Evolutionary conservation across 192 early-diverging fungal genomes (phyloP).

Genomic region (Linnemannia zychae): DNA sequence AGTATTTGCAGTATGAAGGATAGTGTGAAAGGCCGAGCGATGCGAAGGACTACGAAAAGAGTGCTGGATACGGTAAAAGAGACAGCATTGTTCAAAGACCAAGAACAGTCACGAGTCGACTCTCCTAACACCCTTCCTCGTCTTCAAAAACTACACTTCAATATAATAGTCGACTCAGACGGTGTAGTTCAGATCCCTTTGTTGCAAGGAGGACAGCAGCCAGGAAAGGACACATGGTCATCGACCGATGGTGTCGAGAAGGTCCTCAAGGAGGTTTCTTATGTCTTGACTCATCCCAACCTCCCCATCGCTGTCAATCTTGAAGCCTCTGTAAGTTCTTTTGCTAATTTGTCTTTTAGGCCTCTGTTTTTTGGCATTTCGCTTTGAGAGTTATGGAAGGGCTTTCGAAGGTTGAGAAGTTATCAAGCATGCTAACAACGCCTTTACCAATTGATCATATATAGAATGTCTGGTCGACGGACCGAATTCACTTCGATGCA

Average conservation of each 20-base stretch:
- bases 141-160: no score
- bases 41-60: no score
- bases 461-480: constrained; percentile 91
- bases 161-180: constrained; percentile 83
- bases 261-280: constrained; percentile 93
- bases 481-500: constrained; percentile 86
- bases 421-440: background rate
- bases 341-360: background rate
- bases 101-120: no score
- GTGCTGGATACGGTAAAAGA: no score
- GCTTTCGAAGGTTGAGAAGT: background rate
- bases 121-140: background rate
- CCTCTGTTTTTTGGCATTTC: background rate
- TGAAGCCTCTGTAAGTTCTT: constrained; percentile 87
- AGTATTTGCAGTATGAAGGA: background rate
- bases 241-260: constrained; percentile 99
- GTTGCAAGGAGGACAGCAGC: constrained; percentile 97
- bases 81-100: no score
- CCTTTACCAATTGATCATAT: background rate
- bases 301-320: constrained; percentile 97
- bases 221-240: constrained; percentile 94
- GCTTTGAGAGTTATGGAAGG: background rate
- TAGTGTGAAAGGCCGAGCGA: no score
- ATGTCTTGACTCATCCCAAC: constrained; percentile 98
- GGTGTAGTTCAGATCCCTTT: constrained; percentile 98